These are phyloP conservation scores for Basidiobolus meristosporus DNA, from an alignment of 371 early-diverging fungal species.

Conservation along the genomic window DNA sequence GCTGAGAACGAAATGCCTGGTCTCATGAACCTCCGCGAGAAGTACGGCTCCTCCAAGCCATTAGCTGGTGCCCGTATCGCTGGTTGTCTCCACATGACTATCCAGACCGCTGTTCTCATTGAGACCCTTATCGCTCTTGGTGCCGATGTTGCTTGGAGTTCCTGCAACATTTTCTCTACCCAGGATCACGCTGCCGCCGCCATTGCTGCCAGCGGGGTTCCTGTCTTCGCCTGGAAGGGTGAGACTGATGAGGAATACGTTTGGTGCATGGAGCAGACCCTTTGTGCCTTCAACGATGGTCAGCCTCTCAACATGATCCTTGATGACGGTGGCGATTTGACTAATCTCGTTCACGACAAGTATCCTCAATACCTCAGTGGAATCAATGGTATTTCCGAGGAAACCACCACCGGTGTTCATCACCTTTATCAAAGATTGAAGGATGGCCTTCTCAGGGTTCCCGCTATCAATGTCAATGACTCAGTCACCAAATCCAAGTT, in stretches of 20 bases:
- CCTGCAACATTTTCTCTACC: slow-evolving; percentile 98
- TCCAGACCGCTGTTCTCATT: slow-evolving; percentile 96
- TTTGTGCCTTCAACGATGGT: slow-evolving; percentile 80
- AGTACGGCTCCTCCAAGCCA: slow-evolving; percentile 82
- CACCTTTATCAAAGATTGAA: slow-evolving; percentile 93
- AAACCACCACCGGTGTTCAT: slow-evolving; percentile 99
- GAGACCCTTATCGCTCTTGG: slow-evolving; percentile 91
- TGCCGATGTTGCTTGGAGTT: slow-evolving; percentile 96
- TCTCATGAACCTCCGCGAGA: slow-evolving; percentile 79
- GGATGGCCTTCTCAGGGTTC: slow-evolving; percentile 86
- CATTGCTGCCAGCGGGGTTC: slow-evolving; percentile 65
- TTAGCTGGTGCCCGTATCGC: slow-evolving; percentile 94
- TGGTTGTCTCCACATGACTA: slow-evolving; percentile 98
- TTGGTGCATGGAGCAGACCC: slow-evolving; percentile 96
- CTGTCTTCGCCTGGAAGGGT: slow-evolving; percentile 84
- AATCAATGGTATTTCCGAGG: slow-evolving; percentile 93
- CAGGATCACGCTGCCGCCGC: slow-evolving; percentile 93
- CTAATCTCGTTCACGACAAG: slow-evolving; percentile 89
- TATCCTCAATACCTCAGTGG: slow-evolving; percentile 58
- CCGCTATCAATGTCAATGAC: slow-evolving; percentile 99
- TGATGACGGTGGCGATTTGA: slow-evolving; percentile 98
- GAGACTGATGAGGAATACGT: slow-evolving; percentile 93
- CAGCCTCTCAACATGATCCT: slow-evolving; percentile 95
- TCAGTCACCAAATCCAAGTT: slow-evolving; percentile 99
- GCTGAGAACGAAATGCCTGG: slow-evolving; percentile 99